Base-by-base conservation (phyloP, 345 rosid species). In the Clausena lansium region DNA sequence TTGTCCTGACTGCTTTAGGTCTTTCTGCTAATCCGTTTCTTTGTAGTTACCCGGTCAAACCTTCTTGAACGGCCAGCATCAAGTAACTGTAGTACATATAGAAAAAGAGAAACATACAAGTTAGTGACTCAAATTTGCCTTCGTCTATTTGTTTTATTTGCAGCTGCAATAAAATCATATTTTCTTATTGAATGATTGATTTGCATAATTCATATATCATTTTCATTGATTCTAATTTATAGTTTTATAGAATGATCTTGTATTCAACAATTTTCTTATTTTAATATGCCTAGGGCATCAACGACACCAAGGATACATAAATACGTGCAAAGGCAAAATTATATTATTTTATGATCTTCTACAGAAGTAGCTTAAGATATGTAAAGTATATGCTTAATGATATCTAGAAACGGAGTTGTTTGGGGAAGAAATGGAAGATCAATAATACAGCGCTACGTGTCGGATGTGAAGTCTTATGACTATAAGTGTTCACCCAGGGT, bases 61-160 rank as follows among this genome's bases (percentile, higher is more conserved):
- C 41, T 27, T n/a, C 25, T 55, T 71, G 64, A 54, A 19, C 75
- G 64, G 75, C 75, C 63, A 52, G 47, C 41, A 30, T 70, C 38
- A 2, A 52, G n/a, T 50, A 55, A n/a, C 45, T 20, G 17, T 4
- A 70, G 4, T 47, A 5, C 15, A 70, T 6, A 71, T 20, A 71
- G 41, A 60, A 54, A 47, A 52, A 32, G 62, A 71, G 62, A 33
- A 70, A 52, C 7, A 5, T 71, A 32, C 4, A 19, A 71, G 20
- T 71, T 33, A 19, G 61, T 28, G 61, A 22, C 62, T 20, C 74
- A 30, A 58, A 71, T 19, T 32, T 38, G 30, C 20, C 74, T 54
- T 71, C 74, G 20, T 54, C 62, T 71, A 22, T 54, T 32, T 54
- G 74, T 54, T 19, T 35, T 54, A 27, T 71, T 52, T 22, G 4